Evolutionary conservation across 139 green algal genomes (phyloP), one percentile per base, ranked within the genome.

Genomic region (Deuterostichococcus epilithicus): DNA sequence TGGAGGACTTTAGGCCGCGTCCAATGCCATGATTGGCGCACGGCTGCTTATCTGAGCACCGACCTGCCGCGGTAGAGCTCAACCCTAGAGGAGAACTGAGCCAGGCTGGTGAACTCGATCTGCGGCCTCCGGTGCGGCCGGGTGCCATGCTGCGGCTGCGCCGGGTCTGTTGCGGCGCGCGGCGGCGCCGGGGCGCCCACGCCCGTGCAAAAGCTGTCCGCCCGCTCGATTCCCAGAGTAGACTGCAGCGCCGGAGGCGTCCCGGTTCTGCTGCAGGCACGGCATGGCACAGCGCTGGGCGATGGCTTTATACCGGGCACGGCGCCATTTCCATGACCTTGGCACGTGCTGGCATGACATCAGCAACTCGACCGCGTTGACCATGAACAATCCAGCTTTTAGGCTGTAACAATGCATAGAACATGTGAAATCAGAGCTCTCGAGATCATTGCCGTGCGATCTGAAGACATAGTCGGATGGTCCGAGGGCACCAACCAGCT

Each of bases 21-120:
- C 30, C 1, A 34, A 73, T n/a, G n/a, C 30, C 36, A 66, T 25
- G 28, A 60, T 13, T 30, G 68, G 45, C 26, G 34, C 44, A 68
- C 39, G 0, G 3, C 13, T 58, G 39, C 2, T 76, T 32, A 5
- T 33, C 47, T 30, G 52, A n/a, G 35, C 70, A 47, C 80, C 30
- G 45, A 91, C 87, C 87, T 92, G 68, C 89, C 89, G 1, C 86
- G 69, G 79, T 93, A 93, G 0, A 93, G 79, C 80, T 92, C 89
- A 2, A 91, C 79, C 4, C 74, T 73, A 32, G 87, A 82, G 42
- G 73, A 70, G 73, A 88, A 92, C 74, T 89, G 82, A 15, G 67
- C 68, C 26, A 86, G 79, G 73, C 70, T 86, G 36, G 82, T 78
- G 71, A 86, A 90, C 26, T 76, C 52, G 15, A 81, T 63, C 52